Evolutionary conservation across 768 basidiomycete species (phyloP).

Genomic region (Dioszegia aurantiaca): DNA sequence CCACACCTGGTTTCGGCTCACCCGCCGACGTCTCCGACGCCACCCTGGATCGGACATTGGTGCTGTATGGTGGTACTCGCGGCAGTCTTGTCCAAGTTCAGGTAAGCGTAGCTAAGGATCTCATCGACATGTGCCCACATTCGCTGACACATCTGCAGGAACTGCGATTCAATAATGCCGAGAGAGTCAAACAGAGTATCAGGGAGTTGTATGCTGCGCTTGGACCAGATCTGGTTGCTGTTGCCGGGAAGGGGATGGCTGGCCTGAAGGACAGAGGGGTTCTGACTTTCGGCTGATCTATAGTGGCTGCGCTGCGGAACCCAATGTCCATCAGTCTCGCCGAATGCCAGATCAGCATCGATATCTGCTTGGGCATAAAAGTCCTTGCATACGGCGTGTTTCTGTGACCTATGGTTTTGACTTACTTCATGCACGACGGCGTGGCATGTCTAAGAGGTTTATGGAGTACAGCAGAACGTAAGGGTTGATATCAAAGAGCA

Average conservation of each 20-base stretch:
- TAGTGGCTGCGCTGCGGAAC: too few relatives aligned
- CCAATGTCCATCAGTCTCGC: too few relatives aligned
- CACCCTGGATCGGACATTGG: conserved; percentile 20
- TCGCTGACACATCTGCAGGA: conserved; percentile 16
- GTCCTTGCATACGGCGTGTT: too few relatives aligned
- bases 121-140: neutral
- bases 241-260: neutral
- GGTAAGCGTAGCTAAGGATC: conserved; percentile 20
- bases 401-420: too few relatives aligned
- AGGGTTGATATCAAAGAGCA: too few relatives aligned
- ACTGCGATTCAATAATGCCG: conserved; percentile 31
- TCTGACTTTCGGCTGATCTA: conserved; percentile 14
- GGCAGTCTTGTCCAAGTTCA: conserved; percentile 19
- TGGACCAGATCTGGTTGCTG: conserved; percentile 35
- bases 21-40: conserved; percentile 29
- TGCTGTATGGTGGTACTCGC: conserved; percentile 9
- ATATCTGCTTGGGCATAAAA: too few relatives aligned
- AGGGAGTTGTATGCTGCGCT: conserved; percentile 45
- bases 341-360: too few relatives aligned
- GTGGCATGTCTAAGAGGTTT: too few relatives aligned
- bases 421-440: too few relatives aligned
- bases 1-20: conserved; percentile 51
- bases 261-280: conserved; percentile 13
- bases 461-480: too few relatives aligned
- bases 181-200: conserved; percentile 20